These are phyloP conservation scores for Lactarius sanguifluus DNA, from an alignment of 768 basidiomycete genomes.

Conservation along the genomic window DNA sequence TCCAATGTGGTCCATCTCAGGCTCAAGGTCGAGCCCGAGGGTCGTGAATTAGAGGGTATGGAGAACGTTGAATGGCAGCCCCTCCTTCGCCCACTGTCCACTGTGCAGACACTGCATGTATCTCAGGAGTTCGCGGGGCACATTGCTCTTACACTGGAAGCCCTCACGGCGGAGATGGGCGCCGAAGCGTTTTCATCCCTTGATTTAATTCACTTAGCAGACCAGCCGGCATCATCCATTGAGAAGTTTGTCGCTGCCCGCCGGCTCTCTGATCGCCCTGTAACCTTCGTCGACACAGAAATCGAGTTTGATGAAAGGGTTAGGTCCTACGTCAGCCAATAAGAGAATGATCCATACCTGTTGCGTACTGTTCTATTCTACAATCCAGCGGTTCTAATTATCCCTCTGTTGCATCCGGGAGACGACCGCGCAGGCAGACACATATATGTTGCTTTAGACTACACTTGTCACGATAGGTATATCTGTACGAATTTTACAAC, in stretches of 20 bases:
- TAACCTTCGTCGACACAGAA: background rate
- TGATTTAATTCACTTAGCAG: background rate
- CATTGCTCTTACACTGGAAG: background rate
- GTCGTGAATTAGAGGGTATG: background rate
- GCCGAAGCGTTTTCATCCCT: background rate
- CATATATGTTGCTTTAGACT: too few relatives aligned
- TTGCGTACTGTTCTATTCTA: background rate
- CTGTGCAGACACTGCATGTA: background rate
- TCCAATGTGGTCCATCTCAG: background rate
- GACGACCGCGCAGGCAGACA: too few relatives aligned
- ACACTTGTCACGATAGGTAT: too few relatives aligned
- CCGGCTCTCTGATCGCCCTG: background rate
- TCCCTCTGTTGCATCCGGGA: too few relatives aligned
- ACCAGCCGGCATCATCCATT: background rate
- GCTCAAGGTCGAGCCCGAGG: background rate
- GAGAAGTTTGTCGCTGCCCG: background rate
- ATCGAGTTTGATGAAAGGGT: background rate
- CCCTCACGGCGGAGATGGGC: background rate
- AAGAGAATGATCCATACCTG: background rate
- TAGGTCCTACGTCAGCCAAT: background rate
- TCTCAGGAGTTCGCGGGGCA: background rate
- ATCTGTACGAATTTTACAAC: too few relatives aligned
- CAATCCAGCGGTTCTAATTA: too few relatives aligned
- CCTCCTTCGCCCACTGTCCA: background rate
- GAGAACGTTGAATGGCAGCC: background rate